Evolutionary conservation across 805 yeast species (phyloP), one percentile per base, ranked within the genome.

Genomic region (Sungouiella thailandica): DNA sequence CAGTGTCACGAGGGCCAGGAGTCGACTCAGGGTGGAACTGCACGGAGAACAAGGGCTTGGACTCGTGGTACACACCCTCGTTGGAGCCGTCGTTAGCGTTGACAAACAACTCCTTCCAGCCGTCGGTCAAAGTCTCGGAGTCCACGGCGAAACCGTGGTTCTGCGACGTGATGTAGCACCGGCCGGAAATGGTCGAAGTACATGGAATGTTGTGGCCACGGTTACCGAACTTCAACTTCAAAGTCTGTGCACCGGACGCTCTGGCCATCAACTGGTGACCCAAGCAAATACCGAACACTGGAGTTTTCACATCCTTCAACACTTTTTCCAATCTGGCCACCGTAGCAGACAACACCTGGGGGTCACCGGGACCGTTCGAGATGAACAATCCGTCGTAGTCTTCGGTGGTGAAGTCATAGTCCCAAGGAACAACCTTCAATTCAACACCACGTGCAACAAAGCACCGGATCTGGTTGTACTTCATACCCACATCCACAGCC

Each of bases 281-380:
- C 47, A 93, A 72, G 77, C 98, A 93, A 58, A 93, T 93, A 76
- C 98, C 98, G 53, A 93, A 93, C 36, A 93, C 74, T 35, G 98
- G 98, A 28, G 93, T 80, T 60, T 77, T 80, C 32, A 77, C 83
- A 23, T 74, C 72, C 28, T 70, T 69, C 38, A 90, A 57, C 23
- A 76, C 83, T 27, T 58, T 60, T 25, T 70, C 48, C 53, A 93
- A 66, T 48, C 74, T 78, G 25, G 64, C 70, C 23, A 83, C 83
- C 40, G 87, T 75, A 14, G 70, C 74, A 28, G 77, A 60, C 78
- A 93, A 73, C 37, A 84, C 86, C 28, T 93, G 76, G 37, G 99
- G 99, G 67, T 93, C 97, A 76, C 99, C 99, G 18, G 99, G 99
- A 70, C 99, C 99, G 64, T 93, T 93, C 36, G 97, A 89, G 46